Evolutionary conservation across 2,329 filamentous ascomycete species (phyloP), one percentile per base, ranked within the genome.

Genomic region (Botrytis aclada): DNA sequence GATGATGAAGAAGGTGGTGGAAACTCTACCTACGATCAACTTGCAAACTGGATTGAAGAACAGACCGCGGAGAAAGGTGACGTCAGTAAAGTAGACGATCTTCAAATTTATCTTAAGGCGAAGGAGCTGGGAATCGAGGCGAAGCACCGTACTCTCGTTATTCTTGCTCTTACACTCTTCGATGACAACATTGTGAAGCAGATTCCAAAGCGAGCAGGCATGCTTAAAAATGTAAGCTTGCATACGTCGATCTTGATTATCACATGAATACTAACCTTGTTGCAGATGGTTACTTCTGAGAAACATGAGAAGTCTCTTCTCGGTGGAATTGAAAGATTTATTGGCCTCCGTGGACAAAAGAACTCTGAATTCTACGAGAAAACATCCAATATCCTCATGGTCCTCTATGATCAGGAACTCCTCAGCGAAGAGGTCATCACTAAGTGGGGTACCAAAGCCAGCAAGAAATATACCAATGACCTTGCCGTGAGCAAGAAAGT

Each of bases 241-340:
- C 60, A 41, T 34, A 16, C 32, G 32, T 34, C 39, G 18, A 18
- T 34, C n/a, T 32, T 32, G 29, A 18, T 25, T 47, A 37, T 54
- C 9, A 8, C 58, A 12, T 34, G 22, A 54, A 62, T 54, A 39
- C 45, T 39, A 74, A 62, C 58, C 16, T 47, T 63, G 7, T 34
- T 39, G 45, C 74, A 91, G 91, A 88, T 97, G 84, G 89, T 96
- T 79, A 95, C 90, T 66, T 96, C 94, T 62, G 96, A 99, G 80
- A 93, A 93, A 79, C 95, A 98, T 82, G 91, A 98, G 85, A 98
- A 96, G 88, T 93, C 96, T 66, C 91, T 99, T 81, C 89, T 99
- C 12, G 96, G 96, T 78, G 96, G 96, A 76, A 95, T 94, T 60
- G 96, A 99, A 86, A 95, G 95, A 77, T 94, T 98, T 79, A 88